Evolutionary conservation across 371 early-diverging fungal genomes (phyloP).

Genomic region (Catenaria anguillulae): DNA sequence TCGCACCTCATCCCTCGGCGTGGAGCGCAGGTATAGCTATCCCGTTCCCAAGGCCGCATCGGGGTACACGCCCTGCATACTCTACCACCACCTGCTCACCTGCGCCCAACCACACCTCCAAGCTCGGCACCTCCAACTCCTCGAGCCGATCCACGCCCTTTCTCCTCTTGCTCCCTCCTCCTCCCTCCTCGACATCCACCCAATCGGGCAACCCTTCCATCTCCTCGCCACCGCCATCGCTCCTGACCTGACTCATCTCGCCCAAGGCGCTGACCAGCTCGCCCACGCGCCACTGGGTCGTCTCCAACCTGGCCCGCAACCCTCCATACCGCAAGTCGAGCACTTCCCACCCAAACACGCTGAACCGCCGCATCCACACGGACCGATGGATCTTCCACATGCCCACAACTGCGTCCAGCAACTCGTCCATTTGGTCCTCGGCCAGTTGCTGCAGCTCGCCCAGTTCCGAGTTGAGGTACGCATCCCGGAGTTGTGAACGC

Average conservation of each 20-base stretch:
- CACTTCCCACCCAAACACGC: slow-evolving; percentile 75
- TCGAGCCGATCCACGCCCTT: slow-evolving; percentile 28
- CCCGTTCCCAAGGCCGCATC: slow-evolving; percentile 4
- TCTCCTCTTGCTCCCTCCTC: slow-evolving; percentile 23
- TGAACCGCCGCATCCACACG: slow-evolving; percentile 58
- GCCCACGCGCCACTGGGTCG: slow-evolving; percentile 54
- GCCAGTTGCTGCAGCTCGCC: slow-evolving; percentile 28
- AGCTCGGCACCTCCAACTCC: slow-evolving; percentile 48
- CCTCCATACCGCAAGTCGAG: slow-evolving; percentile 72
- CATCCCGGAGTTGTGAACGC: slow-evolving; percentile 41
- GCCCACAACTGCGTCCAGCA: slow-evolving; percentile 44
- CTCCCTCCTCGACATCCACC: too few species aligned
- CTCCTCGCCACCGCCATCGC: slow-evolving; percentile 18
- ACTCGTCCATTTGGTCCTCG: slow-evolving; percentile 29
- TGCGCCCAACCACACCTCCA: slow-evolving; percentile 43
- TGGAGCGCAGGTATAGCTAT: too few species aligned
- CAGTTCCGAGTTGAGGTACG: slow-evolving; percentile 43
- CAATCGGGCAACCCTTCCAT: too few species aligned
- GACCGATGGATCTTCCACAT: slow-evolving; percentile 65
- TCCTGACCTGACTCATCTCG: slow-evolving; percentile 11
- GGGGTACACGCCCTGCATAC: slow-evolving; percentile 46
- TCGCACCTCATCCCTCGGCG: too few species aligned
- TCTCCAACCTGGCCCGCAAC: slow-evolving; percentile 48
- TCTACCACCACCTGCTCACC: slow-evolving; percentile 47
- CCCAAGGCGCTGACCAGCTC: slow-evolving; percentile 24